Percentiles rank a stretch among this genome's conserved stretches.
Conservation (phyloP, 805 yeast genomes). For the Kregervanrija fluxuum region DNA sequence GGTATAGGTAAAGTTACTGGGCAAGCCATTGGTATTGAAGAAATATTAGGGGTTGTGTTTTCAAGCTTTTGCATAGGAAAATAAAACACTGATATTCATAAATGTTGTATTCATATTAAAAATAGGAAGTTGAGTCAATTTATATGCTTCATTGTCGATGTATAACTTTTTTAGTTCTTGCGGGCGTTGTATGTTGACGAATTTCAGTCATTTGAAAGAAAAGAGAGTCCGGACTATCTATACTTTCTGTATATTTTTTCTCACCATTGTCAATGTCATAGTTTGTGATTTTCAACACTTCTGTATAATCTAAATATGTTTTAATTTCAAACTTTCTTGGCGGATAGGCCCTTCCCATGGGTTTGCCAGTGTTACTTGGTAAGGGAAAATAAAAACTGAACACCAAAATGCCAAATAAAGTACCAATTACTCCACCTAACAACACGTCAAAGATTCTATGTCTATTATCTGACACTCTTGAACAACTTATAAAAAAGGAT, state of each 20-base stretch:
- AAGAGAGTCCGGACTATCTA: too few relatives aligned
- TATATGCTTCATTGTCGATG: too few relatives aligned
- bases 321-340: constrained; percentile 31
- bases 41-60: constrained; percentile 84
- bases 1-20: constrained; percentile 95
- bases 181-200: too few relatives aligned
- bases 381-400: constrained; percentile 33
- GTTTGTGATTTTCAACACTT: too few relatives aligned
- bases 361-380: constrained; percentile 23
- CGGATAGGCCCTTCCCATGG: constrained; percentile 33
- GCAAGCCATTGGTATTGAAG: constrained; percentile 80
- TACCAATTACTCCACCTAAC: constrained; percentile 33
- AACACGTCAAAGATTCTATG: constrained; percentile 36
- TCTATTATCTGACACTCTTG: constrained; percentile 42
- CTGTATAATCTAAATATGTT: too few relatives aligned
- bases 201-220: too few relatives aligned
- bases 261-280: too few relatives aligned
- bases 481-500: constrained; percentile 30
- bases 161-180: too few relatives aligned
- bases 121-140: too few relatives aligned
- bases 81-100: constrained; percentile 22
- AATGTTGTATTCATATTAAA: too few relatives aligned
- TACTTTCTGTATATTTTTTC: too few relatives aligned
- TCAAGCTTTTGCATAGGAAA: constrained; percentile 93
- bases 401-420: constrained; percentile 25